Base-by-base conservation (phyloP, 768 basidiomycete species). In the Cubamyces lactineus region DNA sequence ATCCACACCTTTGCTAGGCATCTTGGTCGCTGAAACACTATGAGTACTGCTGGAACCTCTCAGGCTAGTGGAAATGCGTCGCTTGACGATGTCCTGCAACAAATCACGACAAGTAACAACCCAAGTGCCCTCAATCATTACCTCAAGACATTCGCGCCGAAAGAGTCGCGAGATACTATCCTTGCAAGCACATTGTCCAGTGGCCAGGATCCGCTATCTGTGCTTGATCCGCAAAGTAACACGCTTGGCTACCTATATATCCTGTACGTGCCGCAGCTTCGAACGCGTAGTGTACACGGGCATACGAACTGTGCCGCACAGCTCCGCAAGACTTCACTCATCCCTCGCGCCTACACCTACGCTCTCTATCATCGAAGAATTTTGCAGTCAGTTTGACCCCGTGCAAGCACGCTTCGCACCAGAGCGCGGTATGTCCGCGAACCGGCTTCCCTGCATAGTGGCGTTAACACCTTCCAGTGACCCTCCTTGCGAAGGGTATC, bases 161-260 rank as follows among this genome's bases (percentile, higher is more conserved):
- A 82, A 61, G 89, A 92, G 30, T 75, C 82, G 28, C 75, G 83
- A 30, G 88, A 89, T 21, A 70, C 77, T 16, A 76, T 87, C 50
- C 77, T 91, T 4, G 79, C 84, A 5, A 80, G 83, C 63, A 62
- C 78, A 12, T 69, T 90, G 7, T 71, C 81, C 0, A 79, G 80
- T 49, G 89, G 86, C 3, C 82, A 86, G 65, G 91, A 94, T 72
- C 92, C 92, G 9, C 69, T 94, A 53, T 58, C 74, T n/a, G 70
- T 88, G 9, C 74, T 94, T 39, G 81, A 87, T 67, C 72, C 84
- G 24, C 72, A 76, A 30, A 69, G 67, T 30, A 82, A 91, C 70
- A 87, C 89, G 0, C 72, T 93, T 3, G 88, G 85, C 0, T 80
- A 85, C 43, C 72, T 93, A 43, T 88, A 86, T 67, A 89, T 94